Base-by-base conservation (phyloP, 805 yeast genomes). In the Cyberlindnera japonica region DNA sequence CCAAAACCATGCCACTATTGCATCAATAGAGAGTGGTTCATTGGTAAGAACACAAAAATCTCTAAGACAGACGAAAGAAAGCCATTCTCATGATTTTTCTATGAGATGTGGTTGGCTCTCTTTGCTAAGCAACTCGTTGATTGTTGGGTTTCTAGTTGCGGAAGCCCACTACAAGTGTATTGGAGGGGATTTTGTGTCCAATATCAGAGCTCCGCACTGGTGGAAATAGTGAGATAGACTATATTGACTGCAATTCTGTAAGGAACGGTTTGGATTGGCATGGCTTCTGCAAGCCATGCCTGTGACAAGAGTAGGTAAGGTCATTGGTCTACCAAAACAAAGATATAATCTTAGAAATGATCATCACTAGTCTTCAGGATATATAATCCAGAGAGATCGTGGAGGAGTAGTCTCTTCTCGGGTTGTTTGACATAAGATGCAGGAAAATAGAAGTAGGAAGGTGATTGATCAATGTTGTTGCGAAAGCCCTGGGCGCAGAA, bases 371-470 rank as follows among this genome's bases (percentile, higher is more conserved):
- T 72, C 18, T 67, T 67, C 48, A 55, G 61, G 23, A 57, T 65
- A 35, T 79, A 76, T 58, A 69, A 76, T 45, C 71, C 81, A 1
- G 68, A 61, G 35, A 70, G 70, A 69, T 57, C 69, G 75, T 47
- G 81, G 79, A 3, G 74, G 80, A 38, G 80, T 86, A 0, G 79
- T 77, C 8, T 75, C 79, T 15, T 62, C 81, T n/a, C 88, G 81
- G 57, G 62, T 82, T 18, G 75, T 80, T 4, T 77, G 83, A 14
- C 66, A 68, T 38, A 68, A 75, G 37, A 64, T 69, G 18, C 72
- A 77, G 49, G 89, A 82, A 46, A 88, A 81, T n/a, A n/a, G n/a
- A n/a, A n/a, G n/a, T n/a, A n/a, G n/a, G 42, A 78, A 78, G 53
- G 76, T 69, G 5, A 51, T 78, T 37, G 40, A 37, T 37, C 36